Base-by-base conservation (phyloP, 371 early-diverging fungal genomes). In the Syncephalis plumigaleata region DNA sequence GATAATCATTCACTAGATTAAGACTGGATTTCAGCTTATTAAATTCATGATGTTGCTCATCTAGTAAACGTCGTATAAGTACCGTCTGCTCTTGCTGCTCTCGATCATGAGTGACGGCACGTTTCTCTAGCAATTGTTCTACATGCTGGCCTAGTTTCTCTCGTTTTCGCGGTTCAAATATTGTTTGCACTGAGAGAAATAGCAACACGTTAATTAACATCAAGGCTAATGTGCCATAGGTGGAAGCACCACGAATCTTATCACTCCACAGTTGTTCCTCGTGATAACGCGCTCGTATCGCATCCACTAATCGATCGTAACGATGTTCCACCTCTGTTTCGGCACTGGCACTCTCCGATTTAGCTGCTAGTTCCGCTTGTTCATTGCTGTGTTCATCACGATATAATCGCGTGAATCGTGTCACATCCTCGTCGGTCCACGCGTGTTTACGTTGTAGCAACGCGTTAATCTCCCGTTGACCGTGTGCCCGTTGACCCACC, bases 211-310 rank as follows among this genome's bases (percentile, higher is more conserved):
- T 85, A 49, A 81, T 60, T 1, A 63, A 63, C 62, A 88, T 71
- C 15, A 88, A 67, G 1, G 84, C 79, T 78, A 82, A 80, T 0
- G 87, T 87, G 26, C 83, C 83, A 42, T 85, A 85, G 0, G 91
- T 91, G 51, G 79, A 79, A 2, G 84, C 81, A 17, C 77, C 72
- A 8, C 94, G 81, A 44, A 95, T 91, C 67, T 95, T 91, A 70
- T 95, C 96, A 50, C 85, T 84, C 84, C 89, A 95, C n/a, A 92
- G 68, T 58, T 93, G 93, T 51, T 95, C 96, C 55, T 85, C 87
- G 47, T 86, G 84, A 54, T 86, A 88, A 15, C 87, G 60, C 42
- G 76, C 73, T 64, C 78, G 75, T 31, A 87, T 87, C 0, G 77
- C 68, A n/a, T 62, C 62, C 0, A 81, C 79, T 40, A 86, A 50